Evolutionary conservation across 1,284 basidiomycete species (phyloP), one percentile per base, ranked within the genome.

Genomic region (Retiboletus flavoniger): DNA sequence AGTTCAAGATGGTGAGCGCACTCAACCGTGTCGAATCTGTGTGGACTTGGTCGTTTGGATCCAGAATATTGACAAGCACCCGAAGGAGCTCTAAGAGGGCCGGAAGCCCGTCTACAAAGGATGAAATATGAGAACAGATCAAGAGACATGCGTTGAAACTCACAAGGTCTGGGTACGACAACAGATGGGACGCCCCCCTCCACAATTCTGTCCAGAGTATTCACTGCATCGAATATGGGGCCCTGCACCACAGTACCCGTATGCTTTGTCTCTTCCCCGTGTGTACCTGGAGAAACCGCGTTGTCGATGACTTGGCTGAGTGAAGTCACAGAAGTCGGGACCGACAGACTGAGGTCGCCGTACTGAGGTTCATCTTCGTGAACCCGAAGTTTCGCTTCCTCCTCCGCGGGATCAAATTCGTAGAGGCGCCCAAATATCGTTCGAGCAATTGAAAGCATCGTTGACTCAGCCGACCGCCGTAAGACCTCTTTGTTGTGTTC

Each of bases 21-120:
- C 93, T 90, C 11, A 98, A 78, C 7, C 97, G 87, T 62, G 97
- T 98, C 4, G 95, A 93, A 70, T 98, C 95, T 5, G 97, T 98
- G 70, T 99, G 96, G 51, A 95, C 86, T 60, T 93, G 87, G 65
- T 97, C 95, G 62, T 85, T 90, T 16, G 97, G 97, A 70, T 99
- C 95, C 26, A 99, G 80, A 21, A 99, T 90, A 59, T 96, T 95
- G 63, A 98, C 87, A 46, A 99, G 82, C 28, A 99, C 97, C 2
- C 95, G 88, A 36, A 99, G 78, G 4, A 99, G 84, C 69, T 99
- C 97, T 24, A 95, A 77, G 48, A 98, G 88, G 2, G 97, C 96
- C 0, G 95, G 92, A 26, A 98, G 80, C 8, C 95, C 95, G 72
- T 94, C 97, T 78, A 74, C 45, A 56, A 57, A 35, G 41, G 5